Base-by-base conservation (phyloP, 768 basidiomycete genomes). In the Lyophyllum shimeji region DNA sequence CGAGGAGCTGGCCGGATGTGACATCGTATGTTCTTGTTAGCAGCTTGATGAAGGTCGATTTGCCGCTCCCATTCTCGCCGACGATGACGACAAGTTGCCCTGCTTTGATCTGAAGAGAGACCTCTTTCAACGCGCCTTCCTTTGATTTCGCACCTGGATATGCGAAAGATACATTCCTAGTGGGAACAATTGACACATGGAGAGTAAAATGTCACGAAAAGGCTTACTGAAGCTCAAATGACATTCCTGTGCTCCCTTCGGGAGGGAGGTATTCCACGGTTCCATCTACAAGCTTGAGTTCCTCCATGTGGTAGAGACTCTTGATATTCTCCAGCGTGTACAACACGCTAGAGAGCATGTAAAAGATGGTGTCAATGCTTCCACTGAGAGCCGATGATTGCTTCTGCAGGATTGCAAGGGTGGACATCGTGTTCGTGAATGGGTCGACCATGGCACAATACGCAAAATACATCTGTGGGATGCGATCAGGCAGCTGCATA, bases 31-130 rank as follows among this genome's bases (percentile, higher is more conserved):
- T 62, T 0, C 81, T 69, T 0, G 80, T 71, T 7, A 85, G 63
- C 11, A 85, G 66, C 40, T 79, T 80, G 11, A 84, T 66, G 24
- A 84, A 50, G 0, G 82, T 81, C 6, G 79, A 77, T 58, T 83
- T 83, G 1, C 82, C 82, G 52, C 76, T 76, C 3, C 83, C 83
- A 56, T 84, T 84, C 2, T 68, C 67, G 24, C 84, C 82, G 2
- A 85, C 83, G 21, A 85, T 67, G 31, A 84, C 76, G 15, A 81
- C 77, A 9, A 83, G 70, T 24, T 77, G 72, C 1, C 81, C 81
- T 0, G 78, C 63, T 13, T 74, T 67, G 56, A 84, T 76, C 2
- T 63, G 64, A 17, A 83, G 65, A 0, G 76, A 74, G 11, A 83
- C 64, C 40, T 73, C 60, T 17, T 68, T 63, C 11, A 82, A 56